Evolutionary conservation across 2,329 filamentous ascomycete genomes (phyloP).

Genomic region (Hymenoscyphus linearis): DNA sequence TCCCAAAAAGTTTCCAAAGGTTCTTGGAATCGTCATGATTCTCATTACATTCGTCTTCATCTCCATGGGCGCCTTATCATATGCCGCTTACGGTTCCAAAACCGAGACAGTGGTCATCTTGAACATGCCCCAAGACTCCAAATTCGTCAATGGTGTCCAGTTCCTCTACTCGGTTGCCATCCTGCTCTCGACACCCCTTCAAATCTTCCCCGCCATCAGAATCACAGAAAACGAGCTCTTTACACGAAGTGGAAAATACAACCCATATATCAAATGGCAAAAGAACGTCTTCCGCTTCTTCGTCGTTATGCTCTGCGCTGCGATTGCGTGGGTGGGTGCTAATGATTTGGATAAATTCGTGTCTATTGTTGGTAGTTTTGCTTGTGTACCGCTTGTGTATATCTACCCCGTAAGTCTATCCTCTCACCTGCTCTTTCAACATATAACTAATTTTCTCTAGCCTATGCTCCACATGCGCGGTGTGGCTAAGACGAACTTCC

Average conservation of each 20-base stretch:
- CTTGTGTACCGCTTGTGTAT: constrained; percentile 93
- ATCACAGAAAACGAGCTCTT: constrained; percentile 95
- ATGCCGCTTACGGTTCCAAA: constrained; percentile 89
- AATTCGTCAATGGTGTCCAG: constrained; percentile 91
- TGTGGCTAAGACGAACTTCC: constrained; percentile 63
- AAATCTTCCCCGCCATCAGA: constrained; percentile 96
- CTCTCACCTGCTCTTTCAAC: not conserved
- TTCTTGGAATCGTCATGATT: constrained; percentile 87
- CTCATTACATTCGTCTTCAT: constrained; percentile 90
- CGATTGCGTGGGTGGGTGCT: constrained; percentile 87
- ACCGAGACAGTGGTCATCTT: constrained; percentile 96
- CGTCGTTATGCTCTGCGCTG: constrained; percentile 78
- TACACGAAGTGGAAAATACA: constrained; percentile 92
- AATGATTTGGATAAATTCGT: constrained; percentile 97
- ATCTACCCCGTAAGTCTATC: constrained; percentile 84
- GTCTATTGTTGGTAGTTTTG: constrained; percentile 91
- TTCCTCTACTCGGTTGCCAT: constrained; percentile 99
- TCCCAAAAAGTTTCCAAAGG: constrained; percentile 82
- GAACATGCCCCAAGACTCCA: constrained; percentile 93
- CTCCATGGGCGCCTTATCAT: constrained; percentile 86
- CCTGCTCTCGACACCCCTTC: constrained; percentile 85
- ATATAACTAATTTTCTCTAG: constrained; percentile 39
- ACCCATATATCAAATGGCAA: constrained; percentile 98
- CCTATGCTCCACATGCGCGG: constrained; percentile 84
- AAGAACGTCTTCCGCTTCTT: constrained; percentile 97